These are phyloP conservation scores for Cytospora mali DNA, from an alignment of 2,329 filamentous ascomycete genomes.

Conservation along the genomic window DNA sequence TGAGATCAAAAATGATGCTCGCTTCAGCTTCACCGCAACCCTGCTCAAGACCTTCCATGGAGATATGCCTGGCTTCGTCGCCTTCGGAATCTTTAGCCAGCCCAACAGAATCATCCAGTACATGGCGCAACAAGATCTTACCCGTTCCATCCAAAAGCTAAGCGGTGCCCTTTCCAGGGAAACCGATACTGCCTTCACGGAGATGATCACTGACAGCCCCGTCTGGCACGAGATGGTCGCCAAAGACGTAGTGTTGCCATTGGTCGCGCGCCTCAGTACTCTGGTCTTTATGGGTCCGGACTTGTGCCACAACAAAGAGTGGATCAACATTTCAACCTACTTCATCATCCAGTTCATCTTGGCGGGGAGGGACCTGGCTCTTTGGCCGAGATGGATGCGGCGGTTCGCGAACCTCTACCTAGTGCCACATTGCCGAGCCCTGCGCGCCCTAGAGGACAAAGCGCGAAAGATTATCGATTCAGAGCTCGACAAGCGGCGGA, in stretches of 20 bases:
- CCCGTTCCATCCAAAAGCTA: constrained; percentile 4
- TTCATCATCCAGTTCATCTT: background rate
- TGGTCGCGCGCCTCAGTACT: constrained; percentile 15
- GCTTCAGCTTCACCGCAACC: constrained; percentile 9
- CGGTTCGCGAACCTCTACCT: constrained; percentile 3
- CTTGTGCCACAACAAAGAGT: constrained; percentile 35
- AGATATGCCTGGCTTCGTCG: background rate
- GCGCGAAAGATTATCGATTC: background rate
- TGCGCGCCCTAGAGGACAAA: constrained; percentile 2
- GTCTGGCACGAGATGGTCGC: constrained; percentile 1
- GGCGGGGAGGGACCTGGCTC: background rate
- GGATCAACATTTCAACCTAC: constrained; percentile 40
- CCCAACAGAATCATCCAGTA: constrained; percentile 8
- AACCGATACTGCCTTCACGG: background rate
- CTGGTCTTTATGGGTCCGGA: constrained; percentile 11
- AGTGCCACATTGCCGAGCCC: background rate
- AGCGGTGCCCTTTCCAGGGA: constrained; percentile 14
- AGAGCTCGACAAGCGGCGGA: constrained; percentile 35
- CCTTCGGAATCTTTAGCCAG: background rate
- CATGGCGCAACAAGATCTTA: constrained; percentile 10
- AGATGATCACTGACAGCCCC: background rate
- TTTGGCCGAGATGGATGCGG: constrained; percentile 4
- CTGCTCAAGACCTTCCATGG: background rate
- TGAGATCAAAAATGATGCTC: constrained; percentile 9
- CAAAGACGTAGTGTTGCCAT: background rate